Conservation (phyloP, 805 yeast species). For the Wickerhamiella azymoides region DNA sequence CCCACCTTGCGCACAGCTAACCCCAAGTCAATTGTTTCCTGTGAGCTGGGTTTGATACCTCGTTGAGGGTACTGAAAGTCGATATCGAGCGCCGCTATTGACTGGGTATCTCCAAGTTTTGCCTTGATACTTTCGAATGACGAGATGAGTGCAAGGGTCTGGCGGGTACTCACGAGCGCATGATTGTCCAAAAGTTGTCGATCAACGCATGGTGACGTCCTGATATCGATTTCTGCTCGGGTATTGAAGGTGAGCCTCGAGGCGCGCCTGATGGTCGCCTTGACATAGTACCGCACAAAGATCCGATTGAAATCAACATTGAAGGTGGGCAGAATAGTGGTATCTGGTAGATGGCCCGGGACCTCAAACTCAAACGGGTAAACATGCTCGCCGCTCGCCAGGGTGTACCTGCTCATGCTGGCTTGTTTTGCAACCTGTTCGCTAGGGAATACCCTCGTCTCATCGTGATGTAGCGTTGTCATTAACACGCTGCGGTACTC, state of each 20-base stretch:
- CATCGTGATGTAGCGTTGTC: constrained; percentile 2
- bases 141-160: neutral
- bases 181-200: neutral
- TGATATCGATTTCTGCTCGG: constrained; percentile 6
- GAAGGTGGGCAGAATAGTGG: constrained; percentile 2
- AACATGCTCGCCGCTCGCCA: constrained; percentile 3
- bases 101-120: neutral
- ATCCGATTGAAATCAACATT: constrained; percentile 2
- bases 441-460: constrained; percentile 4
- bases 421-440: neutral
- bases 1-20: neutral
- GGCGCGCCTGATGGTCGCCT: constrained; percentile 7
- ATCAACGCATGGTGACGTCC: constrained; percentile 7
- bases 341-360: constrained; percentile 5
- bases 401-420: neutral
- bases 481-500: constrained; percentile 6
- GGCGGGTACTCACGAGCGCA: neutral
- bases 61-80: constrained; percentile 2
- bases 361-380: constrained; percentile 7
- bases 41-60: constrained; percentile 2
- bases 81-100: neutral
- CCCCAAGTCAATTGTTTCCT: neutral
- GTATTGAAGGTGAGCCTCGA: constrained; percentile 5
- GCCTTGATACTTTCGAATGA: neutral
- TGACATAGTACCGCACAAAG: constrained; percentile 8